Evolutionary conservation across 2,329 filamentous ascomycete species (phyloP), one percentile per base, ranked within the genome.

Genomic region (Fusarium anguioides): DNA sequence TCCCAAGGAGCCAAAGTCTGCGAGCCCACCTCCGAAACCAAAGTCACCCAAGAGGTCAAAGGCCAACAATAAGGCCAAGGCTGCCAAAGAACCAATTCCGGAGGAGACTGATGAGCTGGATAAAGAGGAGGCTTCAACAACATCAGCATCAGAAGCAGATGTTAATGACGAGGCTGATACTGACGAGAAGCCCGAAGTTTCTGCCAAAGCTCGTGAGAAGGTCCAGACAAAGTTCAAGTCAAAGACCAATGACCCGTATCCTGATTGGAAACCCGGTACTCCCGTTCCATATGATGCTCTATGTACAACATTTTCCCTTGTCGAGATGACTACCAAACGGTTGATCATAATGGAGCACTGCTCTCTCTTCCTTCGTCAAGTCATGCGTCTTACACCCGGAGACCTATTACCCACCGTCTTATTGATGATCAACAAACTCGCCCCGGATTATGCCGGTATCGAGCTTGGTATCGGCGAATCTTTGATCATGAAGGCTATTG

Each of bases 381-480:
- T 99, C n/a, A 85, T 98, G 70, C 88, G 95, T 18, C 83, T 99
- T 33, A 97, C 94, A 0, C 96, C 96, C 0, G 84, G 89, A 17
- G 96, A 99, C 75, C 84, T 99, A 20, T 85, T 97, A 3, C 89
- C 94, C 0, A 97, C 93, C 0, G 90, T 98, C 23, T 84, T 97
- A 65, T 87, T 99, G 27, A 98, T 99, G 96, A 92, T 97, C 78
- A 97, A 97, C 81, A 98, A 98, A 78, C 87, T 99, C 24, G 96
- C 96, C 4, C 95, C 96, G 5, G 96, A 99, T 75, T 99, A 97
- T 77, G 91, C 94, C 40, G 96, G 96, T 20, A 94, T 99, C 65
- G 96, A 99, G 79, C 85, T 99, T 27, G 96, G 96, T n/a, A 99
- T 99, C 72, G 96, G 96, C 56, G 96, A 99, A 80, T 98, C 95